These are phyloP conservation scores for Corymbia citriodora DNA, from an alignment of 441 rosid genomes.

Conservation along the genomic window DNA sequence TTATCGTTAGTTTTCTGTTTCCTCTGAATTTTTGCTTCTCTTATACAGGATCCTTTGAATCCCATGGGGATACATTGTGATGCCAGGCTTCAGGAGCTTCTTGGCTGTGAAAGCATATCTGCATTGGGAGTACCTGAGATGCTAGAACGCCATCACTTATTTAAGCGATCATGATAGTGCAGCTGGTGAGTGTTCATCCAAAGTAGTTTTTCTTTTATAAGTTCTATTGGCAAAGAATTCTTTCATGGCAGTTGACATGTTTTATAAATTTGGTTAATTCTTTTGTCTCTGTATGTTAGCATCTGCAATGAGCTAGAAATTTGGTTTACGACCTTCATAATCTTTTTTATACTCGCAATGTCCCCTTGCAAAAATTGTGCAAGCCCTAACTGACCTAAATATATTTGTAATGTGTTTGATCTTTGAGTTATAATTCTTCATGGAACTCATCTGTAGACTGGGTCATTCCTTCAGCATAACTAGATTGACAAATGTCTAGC, in stretches of 20 bases:
- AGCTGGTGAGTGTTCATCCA: conserved; percentile 21
- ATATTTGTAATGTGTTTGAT: not conserved
- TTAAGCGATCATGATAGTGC: conserved; percentile 44
- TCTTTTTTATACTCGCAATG: not conserved
- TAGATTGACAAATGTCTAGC: not conserved
- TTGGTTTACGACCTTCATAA: not conserved
- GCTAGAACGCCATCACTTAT: conserved; percentile 62
- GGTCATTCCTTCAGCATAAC: not conserved
- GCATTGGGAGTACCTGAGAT: conserved; percentile 68
- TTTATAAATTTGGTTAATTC: not conserved
- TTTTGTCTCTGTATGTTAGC: not conserved
- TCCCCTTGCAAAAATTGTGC: not conserved
- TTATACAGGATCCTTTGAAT: conserved; percentile 57
- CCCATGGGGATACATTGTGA: conserved; percentile 79
- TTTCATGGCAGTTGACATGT: not conserved
- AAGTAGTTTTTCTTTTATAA: not conserved
- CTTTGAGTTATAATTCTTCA: not conserved
- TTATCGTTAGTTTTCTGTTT: not conserved
- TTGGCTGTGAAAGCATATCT: conserved; percentile 88
- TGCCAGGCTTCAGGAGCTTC: conserved; percentile 71
- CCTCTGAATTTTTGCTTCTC: not conserved
- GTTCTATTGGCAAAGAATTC: not conserved
- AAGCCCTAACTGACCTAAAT: not conserved
- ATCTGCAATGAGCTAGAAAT: not conserved
- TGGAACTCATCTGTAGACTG: not conserved